Evolutionary conservation across 208 protist genomes (phyloP).

Genomic region (Trichomonas tenax): DNA sequence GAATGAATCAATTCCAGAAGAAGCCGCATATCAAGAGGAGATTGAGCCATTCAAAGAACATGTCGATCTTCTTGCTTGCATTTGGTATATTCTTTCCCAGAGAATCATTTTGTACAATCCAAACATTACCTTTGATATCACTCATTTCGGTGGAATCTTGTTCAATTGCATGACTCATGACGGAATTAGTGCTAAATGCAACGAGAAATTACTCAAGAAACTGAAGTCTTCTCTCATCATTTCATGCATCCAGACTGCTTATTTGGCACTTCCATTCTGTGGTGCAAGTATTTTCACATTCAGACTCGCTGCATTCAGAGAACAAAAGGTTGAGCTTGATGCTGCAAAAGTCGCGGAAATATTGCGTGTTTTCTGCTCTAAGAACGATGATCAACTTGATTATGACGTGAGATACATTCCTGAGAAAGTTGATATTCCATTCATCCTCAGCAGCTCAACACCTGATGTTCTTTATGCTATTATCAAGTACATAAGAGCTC

Average conservation of each 20-base stretch:
- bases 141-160: background rate
- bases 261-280: background rate
- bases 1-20: background rate
- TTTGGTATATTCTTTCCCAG: background rate
- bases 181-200: background rate
- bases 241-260: background rate
- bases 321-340: background rate
- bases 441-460: background rate
- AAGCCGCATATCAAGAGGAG: background rate
- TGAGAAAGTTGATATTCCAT: background rate
- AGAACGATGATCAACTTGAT: background rate
- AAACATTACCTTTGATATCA: background rate
- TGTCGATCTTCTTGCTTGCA: background rate
- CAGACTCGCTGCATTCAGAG: background rate
- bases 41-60: background rate
- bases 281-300: background rate
- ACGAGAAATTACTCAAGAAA: background rate
- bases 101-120: background rate
- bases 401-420: background rate
- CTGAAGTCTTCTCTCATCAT: background rate
- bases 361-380: background rate
- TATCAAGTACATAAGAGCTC: background rate
- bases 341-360: background rate
- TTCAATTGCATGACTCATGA: background rate
- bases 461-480: background rate